Evolutionary conservation across 768 basidiomycete species (phyloP), one percentile per base, ranked within the genome.

Genomic region (Mycena haematopus): DNA sequence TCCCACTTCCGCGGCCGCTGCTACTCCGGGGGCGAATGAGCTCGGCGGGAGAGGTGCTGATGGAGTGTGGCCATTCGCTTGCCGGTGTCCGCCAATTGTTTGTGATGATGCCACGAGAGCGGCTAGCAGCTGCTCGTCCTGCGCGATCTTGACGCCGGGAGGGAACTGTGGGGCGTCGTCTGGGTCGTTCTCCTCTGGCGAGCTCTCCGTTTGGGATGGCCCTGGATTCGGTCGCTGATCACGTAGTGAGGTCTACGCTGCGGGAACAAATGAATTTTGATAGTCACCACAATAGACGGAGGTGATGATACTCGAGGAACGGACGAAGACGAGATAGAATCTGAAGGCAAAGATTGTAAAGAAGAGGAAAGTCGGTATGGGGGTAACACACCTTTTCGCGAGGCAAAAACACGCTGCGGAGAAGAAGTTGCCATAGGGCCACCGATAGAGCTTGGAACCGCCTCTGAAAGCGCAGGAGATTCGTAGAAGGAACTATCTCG

Each of bases 1-100:
- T 21, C 88, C 93, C 55, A 88, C 36, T 3, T 15, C 36, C 36
- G 36, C 36, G 36, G 14, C 9, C 36, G 36, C 29, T 31, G 29
- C n/a, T n/a, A n/a, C n/a, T n/a, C n/a, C n/a, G n/a, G n/a, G 92
- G 9, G 93, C 93, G 84, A 90, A 89, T 27, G 86, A 85, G 31
- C 74, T 75, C 8, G 65, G 53, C n/a, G 79, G 70, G 45, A 50
- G 56, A 1, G 80, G 65, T n/a, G 80, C 73, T 29, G 79, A 25
- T 25, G 27, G 74, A 31, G 78, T 17, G 50, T 65, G 60, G 10
- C 65, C 53, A 38, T 56, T 62, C 11, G 47, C 74, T 57, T 88
- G 86, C 58, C 88, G 75, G 65, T 80, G 82, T 51, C 78, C 79
- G 55, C 80, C 81, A 52, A 78, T 72, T 29, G 71, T 75, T 24